Evolutionary conservation across 2,329 filamentous ascomycete genomes (phyloP).

Genomic region (Corniculantispora saksenae): DNA sequence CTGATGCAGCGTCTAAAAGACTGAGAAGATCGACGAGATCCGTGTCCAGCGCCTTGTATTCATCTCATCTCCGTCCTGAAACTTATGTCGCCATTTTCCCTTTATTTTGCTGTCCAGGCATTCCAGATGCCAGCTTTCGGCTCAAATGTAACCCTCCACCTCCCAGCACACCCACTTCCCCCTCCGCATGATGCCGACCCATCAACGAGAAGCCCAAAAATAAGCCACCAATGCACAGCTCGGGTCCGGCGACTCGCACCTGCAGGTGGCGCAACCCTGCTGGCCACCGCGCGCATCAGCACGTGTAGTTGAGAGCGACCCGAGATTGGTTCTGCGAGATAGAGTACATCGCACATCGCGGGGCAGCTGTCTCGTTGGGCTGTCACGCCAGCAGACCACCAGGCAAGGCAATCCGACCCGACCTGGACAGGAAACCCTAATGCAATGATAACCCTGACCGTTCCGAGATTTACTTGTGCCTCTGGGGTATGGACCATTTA

Average conservation of each 20-base stretch:
- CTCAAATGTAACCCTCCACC: neutral
- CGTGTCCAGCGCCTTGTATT: too few relatives aligned
- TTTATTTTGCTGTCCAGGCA: too few relatives aligned
- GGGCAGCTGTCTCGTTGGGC: neutral
- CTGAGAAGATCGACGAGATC: too few relatives aligned
- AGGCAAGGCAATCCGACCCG: neutral
- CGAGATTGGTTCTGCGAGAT: constrained; percentile 20
- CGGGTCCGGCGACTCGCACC: neutral
- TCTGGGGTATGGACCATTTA: neutral
- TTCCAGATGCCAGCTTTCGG: neutral
- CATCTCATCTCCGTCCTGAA: too few relatives aligned
- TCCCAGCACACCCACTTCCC: constrained; percentile 12
- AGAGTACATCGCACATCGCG: constrained; percentile 8
- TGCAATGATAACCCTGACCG: neutral
- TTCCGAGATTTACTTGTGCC: neutral
- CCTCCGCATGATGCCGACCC: constrained; percentile 11
- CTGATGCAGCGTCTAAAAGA: too few relatives aligned
- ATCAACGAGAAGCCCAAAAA: neutral
- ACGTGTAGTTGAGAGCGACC: constrained; percentile 14
- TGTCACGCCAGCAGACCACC: constrained; percentile 4
- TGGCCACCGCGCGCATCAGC: constrained; percentile 3
- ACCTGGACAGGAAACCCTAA: neutral
- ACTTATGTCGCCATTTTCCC: too few relatives aligned
- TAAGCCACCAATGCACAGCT: neutral
- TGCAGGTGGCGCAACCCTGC: constrained; percentile 8